phyloP scores from a whole-genome alignment of 129 eudicot genomes.

The Daucus carota region DNA sequence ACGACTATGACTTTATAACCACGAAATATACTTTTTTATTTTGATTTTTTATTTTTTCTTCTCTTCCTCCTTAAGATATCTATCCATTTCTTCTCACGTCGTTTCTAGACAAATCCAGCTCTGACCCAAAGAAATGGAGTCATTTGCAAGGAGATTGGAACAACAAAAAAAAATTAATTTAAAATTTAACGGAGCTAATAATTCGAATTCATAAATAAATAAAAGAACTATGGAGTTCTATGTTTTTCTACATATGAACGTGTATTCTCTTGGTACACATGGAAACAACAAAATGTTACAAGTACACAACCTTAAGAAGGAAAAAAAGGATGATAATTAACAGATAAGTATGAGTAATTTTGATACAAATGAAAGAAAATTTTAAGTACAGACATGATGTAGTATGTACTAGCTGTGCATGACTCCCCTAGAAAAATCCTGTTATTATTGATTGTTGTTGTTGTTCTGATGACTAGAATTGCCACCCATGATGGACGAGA shows the following conservation, averaged over 20 bases:
- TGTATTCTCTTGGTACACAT: background rate
- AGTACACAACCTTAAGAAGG: background rate
- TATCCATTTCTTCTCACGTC: background rate
- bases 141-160: background rate
- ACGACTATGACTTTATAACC: background rate
- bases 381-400: background rate
- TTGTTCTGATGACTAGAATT: conserved; percentile 17
- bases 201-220: too few relatives aligned
- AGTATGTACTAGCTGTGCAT: background rate
- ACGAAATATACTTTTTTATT: background rate
- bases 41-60: background rate
- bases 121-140: background rate
- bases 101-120: background rate
- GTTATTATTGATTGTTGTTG: conserved; percentile 10
- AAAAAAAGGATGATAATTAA: background rate
- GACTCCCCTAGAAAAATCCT: background rate
- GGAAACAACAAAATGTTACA: too few relatives aligned
- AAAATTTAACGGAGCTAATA: too few relatives aligned
- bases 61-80: background rate
- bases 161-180: too few relatives aligned
- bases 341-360: background rate
- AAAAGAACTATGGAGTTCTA: conserved; percentile 1
- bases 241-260: background rate
- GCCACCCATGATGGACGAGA: conserved; percentile 70
- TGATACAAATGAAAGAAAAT: background rate